Base-by-base conservation (phyloP, 2,329 filamentous ascomycete species). In the Sclerotinia trifoliorum region DNA sequence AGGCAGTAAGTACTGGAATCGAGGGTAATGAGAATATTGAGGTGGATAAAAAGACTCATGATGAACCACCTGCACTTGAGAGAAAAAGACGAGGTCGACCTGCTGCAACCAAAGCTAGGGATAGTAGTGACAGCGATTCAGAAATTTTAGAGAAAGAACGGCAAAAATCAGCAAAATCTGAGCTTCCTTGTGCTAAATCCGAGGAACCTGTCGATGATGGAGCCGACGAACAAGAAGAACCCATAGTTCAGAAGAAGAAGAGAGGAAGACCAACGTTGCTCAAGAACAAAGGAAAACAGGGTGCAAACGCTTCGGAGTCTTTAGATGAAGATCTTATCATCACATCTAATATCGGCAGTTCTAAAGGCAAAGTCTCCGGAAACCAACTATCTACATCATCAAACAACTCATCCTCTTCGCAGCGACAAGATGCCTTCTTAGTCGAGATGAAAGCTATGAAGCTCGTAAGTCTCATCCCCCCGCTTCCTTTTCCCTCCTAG, bases 381-480 rank as follows among this genome's bases (percentile, higher is more conserved):
- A 61, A n/a, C 19, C 44, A 44, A 11, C 2, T n/a, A n/a, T 42
- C 65, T 10, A 51, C 13, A n/a, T 61, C 32, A 21, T 29, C 42
- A 49, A 49, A 35, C 3, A 39, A 11, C 35, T 29, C 35, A 3
- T 32, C 54, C 1, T 35, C 54, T 17, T 70, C 69, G 10, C 72
- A 72, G 42, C 69, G 63, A 21, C 73, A 75, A 60, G 73, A 76
- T 55, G 64, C 73, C 5, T 51, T 76, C 35, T 70, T 73, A 48
- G 69, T 70, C 11, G 76, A 77, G 44, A 65, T 77, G 61, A 76
- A 74, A 69, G 70, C 72, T 46, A 76, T 76, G 51, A 77, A 75
- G 67, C 74, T 76, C 10, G 75, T 76, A 69, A 48, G 74, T 73
- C 17, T n/a, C 32, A 29, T 48, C 65, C 42, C 13, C 13, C 32